Base-by-base conservation (phyloP, 1,139 yeast genomes). In the Zygoascus sp. region DNA sequence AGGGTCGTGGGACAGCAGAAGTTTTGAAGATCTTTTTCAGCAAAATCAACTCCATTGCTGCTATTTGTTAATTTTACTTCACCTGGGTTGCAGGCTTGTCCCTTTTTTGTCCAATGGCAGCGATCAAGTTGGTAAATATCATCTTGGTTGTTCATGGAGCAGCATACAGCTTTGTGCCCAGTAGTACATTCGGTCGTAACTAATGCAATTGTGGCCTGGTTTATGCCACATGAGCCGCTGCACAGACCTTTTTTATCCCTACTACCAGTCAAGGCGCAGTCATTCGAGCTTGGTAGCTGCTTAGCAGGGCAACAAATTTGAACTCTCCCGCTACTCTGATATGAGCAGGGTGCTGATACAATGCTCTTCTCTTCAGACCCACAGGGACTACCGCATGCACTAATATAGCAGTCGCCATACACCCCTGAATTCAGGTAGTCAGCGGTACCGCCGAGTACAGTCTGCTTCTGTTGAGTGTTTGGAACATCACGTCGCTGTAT, bases 151-250 rank as follows among this genome's bases (percentile, higher is more conserved):
- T 30, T 16, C n/a, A n/a, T n/a, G n/a, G n/a, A n/a, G 7, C 34
- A 30, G 34, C 34, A 30, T 15, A 30, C 17, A 30, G 34, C 34
- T 30, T 30, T 30, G 15, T 30, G 34, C 8, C 34, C 34, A 11
- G 34, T n/a, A 11, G 34, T 11, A 16, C 34, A 30, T 30, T 30
- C 34, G 8, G n/a, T 30, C 10, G 34, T 30, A n/a, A 30, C 10
- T 3, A 30, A 16, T 13, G 34, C 34, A 11, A 30, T 30, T 3
- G 34, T 30, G 8, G 34, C 34, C 13, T 30, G 34, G 17, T 15
- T 13, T 3, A 9, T 15, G 15, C 13, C 34, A 7, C 34, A 30
- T 8, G 17, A 13, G 9, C 34, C 34, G 13, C 34, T 15, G 17
- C 34, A 30, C 15, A 30, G 17, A 11, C 34, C 34, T 13, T 30